Evolutionary conservation across 495 filamentous ascomycete species (phyloP).

Genomic region (Pseudevernia furfuracea): DNA sequence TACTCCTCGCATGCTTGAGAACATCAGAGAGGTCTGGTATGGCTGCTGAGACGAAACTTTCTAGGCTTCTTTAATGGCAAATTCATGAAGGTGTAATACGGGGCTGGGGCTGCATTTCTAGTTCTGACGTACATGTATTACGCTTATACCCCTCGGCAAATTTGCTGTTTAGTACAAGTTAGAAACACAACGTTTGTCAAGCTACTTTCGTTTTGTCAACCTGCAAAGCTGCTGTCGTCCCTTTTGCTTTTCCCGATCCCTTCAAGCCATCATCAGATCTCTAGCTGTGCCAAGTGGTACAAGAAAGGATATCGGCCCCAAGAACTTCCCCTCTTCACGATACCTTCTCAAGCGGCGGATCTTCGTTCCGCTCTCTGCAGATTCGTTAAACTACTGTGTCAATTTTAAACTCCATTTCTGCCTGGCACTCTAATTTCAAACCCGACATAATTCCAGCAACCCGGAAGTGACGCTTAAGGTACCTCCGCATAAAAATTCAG

Average conservation of each 20-base stretch:
- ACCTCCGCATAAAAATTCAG: neutral
- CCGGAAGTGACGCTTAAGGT: neutral
- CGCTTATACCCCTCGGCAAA: neutral
- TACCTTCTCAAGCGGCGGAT: neutral
- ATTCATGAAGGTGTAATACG: constrained; percentile 8
- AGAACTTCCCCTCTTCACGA: neutral
- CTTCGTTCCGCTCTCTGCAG: neutral
- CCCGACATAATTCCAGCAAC: neutral
- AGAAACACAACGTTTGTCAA: neutral
- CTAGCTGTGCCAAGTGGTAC: no score
- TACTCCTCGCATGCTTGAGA: constrained; percentile 16
- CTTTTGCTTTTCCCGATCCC: neutral
- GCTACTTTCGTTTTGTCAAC: neutral
- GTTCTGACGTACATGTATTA: neutral
- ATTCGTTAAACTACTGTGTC: neutral
- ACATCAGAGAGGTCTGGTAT: neutral
- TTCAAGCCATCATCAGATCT: no score
- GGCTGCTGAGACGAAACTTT: neutral
- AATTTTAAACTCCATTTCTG: neutral
- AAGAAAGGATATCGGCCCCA: no score
- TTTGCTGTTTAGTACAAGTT: neutral
- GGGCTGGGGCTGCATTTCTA: neutral
- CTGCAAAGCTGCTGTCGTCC: neutral
- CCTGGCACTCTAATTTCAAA: neutral
- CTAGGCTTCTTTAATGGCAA: constrained; percentile 23